A percentile compares a stretch with the other conserved stretches of the same genome.
Conservation (phyloP, 1,284 basidiomycete species). For the Bjerkandera adusta region DNA sequence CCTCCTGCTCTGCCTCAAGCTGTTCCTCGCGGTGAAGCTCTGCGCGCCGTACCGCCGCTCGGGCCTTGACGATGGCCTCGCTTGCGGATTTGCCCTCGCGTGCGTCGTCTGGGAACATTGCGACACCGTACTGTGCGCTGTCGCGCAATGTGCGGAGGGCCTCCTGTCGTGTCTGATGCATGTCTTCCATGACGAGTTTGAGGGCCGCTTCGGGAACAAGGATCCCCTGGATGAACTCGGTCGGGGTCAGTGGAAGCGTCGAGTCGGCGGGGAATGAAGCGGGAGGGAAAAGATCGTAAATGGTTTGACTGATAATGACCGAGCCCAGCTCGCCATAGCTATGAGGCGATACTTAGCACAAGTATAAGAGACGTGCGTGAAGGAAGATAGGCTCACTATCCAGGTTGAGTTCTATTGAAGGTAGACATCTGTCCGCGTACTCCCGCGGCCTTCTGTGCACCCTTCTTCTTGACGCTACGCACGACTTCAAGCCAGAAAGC, state of each 20-base stretch:
- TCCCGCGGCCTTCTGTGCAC: slow-evolving; percentile 60
- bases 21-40: slow-evolving; percentile 60
- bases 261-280: slow-evolving; percentile 47
- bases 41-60: slow-evolving; percentile 56
- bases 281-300: slow-evolving; percentile 72
- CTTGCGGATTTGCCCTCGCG: slow-evolving; percentile 34
- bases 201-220: slow-evolving; percentile 75
- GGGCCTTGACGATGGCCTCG: slow-evolving; percentile 58
- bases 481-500: slow-evolving; percentile 68
- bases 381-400: slow-evolving; percentile 60
- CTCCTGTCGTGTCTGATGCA: slow-evolving; percentile 39
- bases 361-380: slow-evolving; percentile 3
- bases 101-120: slow-evolving; percentile 71
- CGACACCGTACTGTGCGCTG: slow-evolving; percentile 70
- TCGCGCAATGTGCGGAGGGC: slow-evolving; percentile 64
- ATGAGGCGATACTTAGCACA: slow-evolving; percentile 7
- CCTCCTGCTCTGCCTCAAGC: slow-evolving; percentile 21
- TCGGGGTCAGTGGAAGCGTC: slow-evolving; percentile 60
- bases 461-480: slow-evolving; percentile 58
- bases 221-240: slow-evolving; percentile 70
- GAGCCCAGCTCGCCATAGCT: slow-evolving; percentile 82
- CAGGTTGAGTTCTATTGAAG: slow-evolving; percentile 76
- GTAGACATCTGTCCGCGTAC: slow-evolving; percentile 69
- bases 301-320: slow-evolving; percentile 71
- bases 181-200: slow-evolving; percentile 71